A percentile compares a stretch with the other conserved stretches of the same genome.
These are phyloP conservation scores for Saccharomycodes ludwigii DNA, from an alignment of 805 yeast species.

Conservation along the genomic window DNA sequence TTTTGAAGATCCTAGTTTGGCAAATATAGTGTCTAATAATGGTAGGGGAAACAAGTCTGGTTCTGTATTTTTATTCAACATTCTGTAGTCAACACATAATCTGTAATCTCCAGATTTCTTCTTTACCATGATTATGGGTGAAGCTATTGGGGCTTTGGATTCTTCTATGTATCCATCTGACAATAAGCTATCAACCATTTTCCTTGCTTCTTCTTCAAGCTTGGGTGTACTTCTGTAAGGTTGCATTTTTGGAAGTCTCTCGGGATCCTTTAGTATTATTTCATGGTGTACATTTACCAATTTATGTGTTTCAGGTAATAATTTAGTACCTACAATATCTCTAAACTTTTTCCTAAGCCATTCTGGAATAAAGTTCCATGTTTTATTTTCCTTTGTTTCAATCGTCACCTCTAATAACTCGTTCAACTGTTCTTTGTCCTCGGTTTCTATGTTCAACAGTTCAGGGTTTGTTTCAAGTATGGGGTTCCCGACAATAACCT, in stretches of 20 bases:
- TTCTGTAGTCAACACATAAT: constrained; percentile 8
- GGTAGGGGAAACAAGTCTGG: constrained; percentile 8
- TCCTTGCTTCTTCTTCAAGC: constrained; percentile 4
- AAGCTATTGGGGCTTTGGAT: constrained; percentile 8
- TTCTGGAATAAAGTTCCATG: too few species aligned
- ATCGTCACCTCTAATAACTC: too few species aligned
- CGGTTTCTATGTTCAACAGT: too few species aligned
- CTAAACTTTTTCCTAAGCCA: too few species aligned
- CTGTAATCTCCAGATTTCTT: constrained; percentile 9
- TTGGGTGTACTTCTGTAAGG: constrained; percentile 10
- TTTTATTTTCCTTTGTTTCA: too few species aligned
- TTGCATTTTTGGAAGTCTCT: constrained; percentile 6
- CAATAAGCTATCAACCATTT: constrained; percentile 6
- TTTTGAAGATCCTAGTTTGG: constrained; percentile 2
- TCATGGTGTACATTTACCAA: constrained; percentile 5
- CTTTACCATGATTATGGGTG: constrained; percentile 9
- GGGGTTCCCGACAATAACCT: too few species aligned
- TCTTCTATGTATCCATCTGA: constrained; percentile 4
- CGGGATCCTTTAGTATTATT: constrained; percentile 3
- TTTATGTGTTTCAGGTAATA: too few species aligned
- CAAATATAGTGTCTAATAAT: constrained; percentile 4
- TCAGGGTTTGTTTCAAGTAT: too few species aligned
- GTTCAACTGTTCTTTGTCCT: too few species aligned
- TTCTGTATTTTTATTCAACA: constrained; percentile 6
- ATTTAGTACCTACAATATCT: too few species aligned